A percentile compares a stretch with the other conserved stretches of the same genome.
phyloP scores from a whole-genome alignment of 306 rosid genomes.

The Cucumis hystrix region DNA sequence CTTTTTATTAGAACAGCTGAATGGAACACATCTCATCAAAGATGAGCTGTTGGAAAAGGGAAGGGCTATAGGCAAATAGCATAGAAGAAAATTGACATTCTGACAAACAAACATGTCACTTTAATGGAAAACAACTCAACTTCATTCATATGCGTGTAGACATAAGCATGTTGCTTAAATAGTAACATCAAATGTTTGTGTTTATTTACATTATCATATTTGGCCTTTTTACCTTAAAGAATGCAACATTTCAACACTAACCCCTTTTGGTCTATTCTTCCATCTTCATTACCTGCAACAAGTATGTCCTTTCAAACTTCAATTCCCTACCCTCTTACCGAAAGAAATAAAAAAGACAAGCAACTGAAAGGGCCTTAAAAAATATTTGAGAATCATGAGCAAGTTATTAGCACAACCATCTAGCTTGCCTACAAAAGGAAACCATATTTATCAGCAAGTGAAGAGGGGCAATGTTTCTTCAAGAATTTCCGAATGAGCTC shows the following conservation, averaged over 20 bases:
- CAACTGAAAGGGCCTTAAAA: neutral
- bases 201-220: conserved; percentile 3
- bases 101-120: neutral
- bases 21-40: neutral
- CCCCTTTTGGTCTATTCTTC: conserved; percentile 80
- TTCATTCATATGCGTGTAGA: conserved; percentile 1
- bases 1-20: neutral
- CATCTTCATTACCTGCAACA: conserved; percentile 73
- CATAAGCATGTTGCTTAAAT: neutral
- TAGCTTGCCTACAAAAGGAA: neutral
- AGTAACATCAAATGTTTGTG: neutral
- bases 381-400: neutral
- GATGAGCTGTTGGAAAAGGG: neutral
- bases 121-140: neutral
- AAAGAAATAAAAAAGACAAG: neutral
- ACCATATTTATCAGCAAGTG: neutral
- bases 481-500: neutral
- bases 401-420: neutral
- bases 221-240: conserved; percentile 31
- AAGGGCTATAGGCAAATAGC: neutral
- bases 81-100: neutral
- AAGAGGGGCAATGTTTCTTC: neutral
- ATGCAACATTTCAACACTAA: conserved; percentile 80
- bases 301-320: neutral
- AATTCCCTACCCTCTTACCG: too few relatives aligned